Conservation (phyloP, 2,329 filamentous ascomycete species). For the Claviceps fusiformis region DNA sequence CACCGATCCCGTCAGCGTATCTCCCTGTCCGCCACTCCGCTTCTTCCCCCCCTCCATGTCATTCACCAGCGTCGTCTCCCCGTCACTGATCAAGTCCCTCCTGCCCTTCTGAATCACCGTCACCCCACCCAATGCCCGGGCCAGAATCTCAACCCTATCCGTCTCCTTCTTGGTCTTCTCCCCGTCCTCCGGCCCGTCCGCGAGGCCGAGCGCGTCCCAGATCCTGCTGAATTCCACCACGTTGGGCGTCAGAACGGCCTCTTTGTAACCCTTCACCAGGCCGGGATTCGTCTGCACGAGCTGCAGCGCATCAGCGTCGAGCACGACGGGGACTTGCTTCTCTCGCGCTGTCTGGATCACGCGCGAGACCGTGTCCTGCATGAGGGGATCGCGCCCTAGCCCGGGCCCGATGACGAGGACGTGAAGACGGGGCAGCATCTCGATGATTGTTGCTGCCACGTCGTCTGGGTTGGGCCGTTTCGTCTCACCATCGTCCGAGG, state of each 20-base stretch:
- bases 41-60: conserved; percentile 75
- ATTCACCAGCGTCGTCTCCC: conserved; percentile 57
- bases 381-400: conserved; percentile 75
- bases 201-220: conserved; percentile 58
- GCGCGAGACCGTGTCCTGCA: conserved; percentile 71
- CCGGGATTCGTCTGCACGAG: conserved; percentile 64
- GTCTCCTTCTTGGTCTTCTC: conserved; percentile 19
- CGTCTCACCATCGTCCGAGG: conserved; percentile 21
- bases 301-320: conserved; percentile 82
- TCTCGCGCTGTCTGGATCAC: conserved; percentile 70
- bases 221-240: conserved; percentile 82
- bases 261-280: conserved; percentile 64
- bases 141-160: conserved; percentile 48
- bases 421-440: conserved; percentile 75
- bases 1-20: conserved; percentile 81
- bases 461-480: conserved; percentile 40
- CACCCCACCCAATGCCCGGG: conserved; percentile 68
- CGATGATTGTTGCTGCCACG: conserved; percentile 56
- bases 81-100: conserved; percentile 73
- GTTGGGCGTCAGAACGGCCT: conserved; percentile 87
- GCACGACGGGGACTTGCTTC: conserved; percentile 61
- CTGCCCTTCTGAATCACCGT: conserved; percentile 83
- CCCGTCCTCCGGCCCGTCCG: conserved; percentile 28
- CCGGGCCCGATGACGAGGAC: conserved; percentile 89
- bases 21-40: conserved; percentile 85